Conservation (phyloP, 1,139 yeast species). For the Pichia sp. region DNA sequence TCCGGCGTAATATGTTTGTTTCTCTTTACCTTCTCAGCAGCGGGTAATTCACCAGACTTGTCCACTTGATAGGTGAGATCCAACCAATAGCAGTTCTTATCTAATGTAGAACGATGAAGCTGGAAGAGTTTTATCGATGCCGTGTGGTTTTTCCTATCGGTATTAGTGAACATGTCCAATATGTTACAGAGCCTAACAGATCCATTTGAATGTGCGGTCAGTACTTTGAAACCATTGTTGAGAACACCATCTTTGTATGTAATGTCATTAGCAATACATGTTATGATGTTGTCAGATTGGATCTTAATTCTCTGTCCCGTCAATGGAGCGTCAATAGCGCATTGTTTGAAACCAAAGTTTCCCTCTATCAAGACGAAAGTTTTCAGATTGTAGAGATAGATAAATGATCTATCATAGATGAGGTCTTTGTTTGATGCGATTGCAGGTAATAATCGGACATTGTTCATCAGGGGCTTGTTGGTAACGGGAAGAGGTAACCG, state of each 20-base stretch:
- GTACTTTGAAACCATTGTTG: constrained; percentile 3
- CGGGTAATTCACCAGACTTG: constrained; percentile 11
- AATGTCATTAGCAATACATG: constrained; percentile 3
- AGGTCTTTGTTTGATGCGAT: constrained; percentile 3
- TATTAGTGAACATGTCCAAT: constrained; percentile 7
- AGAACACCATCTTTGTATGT: constrained; percentile 3
- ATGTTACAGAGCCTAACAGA: constrained; percentile 16
- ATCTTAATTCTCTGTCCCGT: constrained; percentile 4
- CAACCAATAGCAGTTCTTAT: constrained; percentile 8
- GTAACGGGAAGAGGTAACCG: constrained; percentile 14
- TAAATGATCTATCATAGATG: constrained; percentile 2
- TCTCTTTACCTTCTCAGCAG: not conserved
- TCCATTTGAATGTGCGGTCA: constrained; percentile 23
- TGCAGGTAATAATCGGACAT: constrained; percentile 1
- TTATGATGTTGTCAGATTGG: constrained; percentile 16
- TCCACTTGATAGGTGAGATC: constrained; percentile 27
- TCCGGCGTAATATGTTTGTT: constrained; percentile 1
- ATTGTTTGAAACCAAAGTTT: constrained; percentile 14
- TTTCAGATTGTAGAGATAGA: constrained; percentile 1
- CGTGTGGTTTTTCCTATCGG: constrained; percentile 7
- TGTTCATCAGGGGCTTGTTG: constrained; percentile 5
- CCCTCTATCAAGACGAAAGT: constrained; percentile 13
- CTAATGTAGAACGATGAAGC: constrained; percentile 8
- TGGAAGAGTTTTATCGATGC: constrained; percentile 17
- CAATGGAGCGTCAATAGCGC: constrained; percentile 13